Conservation (phyloP, 768 basidiomycete genomes). For the Kwoniella heveanensis region DNA sequence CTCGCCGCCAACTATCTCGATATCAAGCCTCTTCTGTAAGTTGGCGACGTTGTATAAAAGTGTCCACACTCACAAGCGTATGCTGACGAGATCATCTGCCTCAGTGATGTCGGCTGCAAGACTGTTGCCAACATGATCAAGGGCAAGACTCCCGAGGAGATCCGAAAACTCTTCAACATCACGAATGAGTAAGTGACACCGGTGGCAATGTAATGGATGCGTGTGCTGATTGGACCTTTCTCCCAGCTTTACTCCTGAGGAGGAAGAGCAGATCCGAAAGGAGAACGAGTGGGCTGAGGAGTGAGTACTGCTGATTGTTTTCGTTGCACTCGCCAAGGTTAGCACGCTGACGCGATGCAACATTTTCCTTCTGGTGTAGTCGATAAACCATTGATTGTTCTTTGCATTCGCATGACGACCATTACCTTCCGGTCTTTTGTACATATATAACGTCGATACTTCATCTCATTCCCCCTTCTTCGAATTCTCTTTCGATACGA, state of each 20-base stretch:
- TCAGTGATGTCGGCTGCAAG: constrained; percentile 52
- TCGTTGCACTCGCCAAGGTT: not conserved
- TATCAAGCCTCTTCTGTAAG: constrained; percentile 95
- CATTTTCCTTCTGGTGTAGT: not conserved
- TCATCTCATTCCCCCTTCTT: not conserved
- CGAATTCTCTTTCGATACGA: too few relatives aligned
- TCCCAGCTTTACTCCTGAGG: constrained; percentile 98
- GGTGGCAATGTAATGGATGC: too few relatives aligned
- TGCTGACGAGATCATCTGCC: constrained; percentile 8
- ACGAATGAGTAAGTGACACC: constrained; percentile 58
- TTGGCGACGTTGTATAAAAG: constrained; percentile 15
- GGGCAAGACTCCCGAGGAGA: constrained; percentile 99
- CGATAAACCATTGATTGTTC: constrained; percentile 5
- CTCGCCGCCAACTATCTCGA: constrained; percentile 99
- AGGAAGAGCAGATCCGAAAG: constrained; percentile 99
- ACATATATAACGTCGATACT: not conserved
- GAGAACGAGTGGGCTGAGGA: constrained; percentile 73
- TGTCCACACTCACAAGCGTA: not conserved
- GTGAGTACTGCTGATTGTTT: constrained; percentile 33
- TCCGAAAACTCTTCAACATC: constrained; percentile 96
- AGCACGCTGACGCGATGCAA: not conserved
- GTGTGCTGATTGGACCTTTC: constrained; percentile 38
- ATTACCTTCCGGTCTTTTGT: not conserved
- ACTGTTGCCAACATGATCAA: constrained; percentile 96
- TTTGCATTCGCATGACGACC: not conserved